These are phyloP conservation scores for Tetraselmis chui DNA, from an alignment of 139 green algal species.

Conservation along the genomic window DNA sequence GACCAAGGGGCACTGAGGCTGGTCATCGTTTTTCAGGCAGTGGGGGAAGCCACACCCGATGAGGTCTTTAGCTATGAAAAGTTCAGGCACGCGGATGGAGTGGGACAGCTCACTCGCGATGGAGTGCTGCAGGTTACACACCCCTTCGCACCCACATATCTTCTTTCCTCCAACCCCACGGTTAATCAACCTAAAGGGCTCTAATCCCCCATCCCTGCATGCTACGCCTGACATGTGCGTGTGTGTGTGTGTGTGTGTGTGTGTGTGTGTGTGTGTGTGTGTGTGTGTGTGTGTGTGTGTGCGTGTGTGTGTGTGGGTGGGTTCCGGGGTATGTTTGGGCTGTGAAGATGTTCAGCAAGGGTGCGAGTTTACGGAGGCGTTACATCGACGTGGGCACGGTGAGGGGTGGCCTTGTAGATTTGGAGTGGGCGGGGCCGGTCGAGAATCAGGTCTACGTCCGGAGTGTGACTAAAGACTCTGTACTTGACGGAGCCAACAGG, in stretches of 20 bases:
- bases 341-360: background rate
- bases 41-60: background rate
- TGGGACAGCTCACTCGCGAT: background rate
- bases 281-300: no score
- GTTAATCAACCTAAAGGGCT: background rate
- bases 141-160: no score
- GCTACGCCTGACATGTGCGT: no score
- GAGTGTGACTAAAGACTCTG: background rate
- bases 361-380: background rate
- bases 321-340: no score
- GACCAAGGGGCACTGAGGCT: background rate
- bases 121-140: background rate
- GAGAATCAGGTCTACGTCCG: background rate
- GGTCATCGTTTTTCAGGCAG: background rate
- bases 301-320: no score
- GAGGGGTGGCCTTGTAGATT: background rate
- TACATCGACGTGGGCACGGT: background rate
- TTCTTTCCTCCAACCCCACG: no score
- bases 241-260: no score
- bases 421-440: background rate
- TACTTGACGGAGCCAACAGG: background rate
- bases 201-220: no score
- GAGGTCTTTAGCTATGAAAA: background rate
- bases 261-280: no score
- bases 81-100: background rate